Base-by-base conservation (phyloP, 1,139 yeast genomes). In the Kodamaea sp. region DNA sequence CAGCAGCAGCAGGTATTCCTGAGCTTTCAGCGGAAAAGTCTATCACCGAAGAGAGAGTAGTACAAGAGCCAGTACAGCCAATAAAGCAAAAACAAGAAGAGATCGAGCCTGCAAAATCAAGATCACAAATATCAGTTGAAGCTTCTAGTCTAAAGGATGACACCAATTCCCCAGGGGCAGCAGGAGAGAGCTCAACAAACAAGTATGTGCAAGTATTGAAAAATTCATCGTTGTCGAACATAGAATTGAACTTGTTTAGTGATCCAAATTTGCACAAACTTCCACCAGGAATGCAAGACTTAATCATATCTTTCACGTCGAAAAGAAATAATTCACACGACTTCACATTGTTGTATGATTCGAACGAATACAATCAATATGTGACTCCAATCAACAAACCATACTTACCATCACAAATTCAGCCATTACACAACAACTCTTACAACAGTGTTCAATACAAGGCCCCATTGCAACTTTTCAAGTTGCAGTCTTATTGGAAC, bases 241-340 rank as follows among this genome's bases (percentile, higher is more conserved):
- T 51, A 5, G 76, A 70, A 43, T 38, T 52, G 22, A 61, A 57
- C 26, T 48, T 70, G 29, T 69, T 70, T 41, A 56, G 66, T 26
- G 72, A 70, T 46, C 37, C 53, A 31, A 57, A 68, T 37, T 65
- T 81, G 40, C 55, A 79, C 26, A 65, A 62, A 32, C 57, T 80
- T 34, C 90, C 92, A 4, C 81, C 87, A 5, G 94, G 94, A 19
- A 73, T 84, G 25, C 90, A 84, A 55, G 81, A 80, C 47, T 70
- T 79, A 39, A 70, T 79, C 2, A 53, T 75, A 15, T 75, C 83
- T 0, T 75, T 70, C 48, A 69, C 73, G 5, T 59, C 76, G 2
- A 64, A 71, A 24, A 59, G 76, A 41, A 63, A 55, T 37, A 51
- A 37, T 19, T 30, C 55, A 6, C 52, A 49, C 21, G 53, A 50